Evolutionary conservation across 805 yeast species (phyloP).

Genomic region (Sporopachydermia lactativora): DNA sequence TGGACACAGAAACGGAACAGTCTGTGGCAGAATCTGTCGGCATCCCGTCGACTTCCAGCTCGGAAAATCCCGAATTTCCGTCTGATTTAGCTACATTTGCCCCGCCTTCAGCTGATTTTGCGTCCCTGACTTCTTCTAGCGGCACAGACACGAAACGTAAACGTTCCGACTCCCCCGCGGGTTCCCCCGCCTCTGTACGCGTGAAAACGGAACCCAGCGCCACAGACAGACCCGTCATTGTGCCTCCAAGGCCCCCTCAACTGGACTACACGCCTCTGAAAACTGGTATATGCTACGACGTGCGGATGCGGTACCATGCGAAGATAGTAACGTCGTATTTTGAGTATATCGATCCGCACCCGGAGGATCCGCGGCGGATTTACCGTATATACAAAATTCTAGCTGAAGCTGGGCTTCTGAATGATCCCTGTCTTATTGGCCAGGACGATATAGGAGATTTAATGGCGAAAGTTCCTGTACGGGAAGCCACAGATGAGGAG

Average conservation of each 20-base stretch:
- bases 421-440: slow-evolving; percentile 62
- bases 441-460: slow-evolving; percentile 67
- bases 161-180: neutral
- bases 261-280: slow-evolving; percentile 61
- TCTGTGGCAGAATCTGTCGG: no score
- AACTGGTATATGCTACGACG: slow-evolving; percentile 93
- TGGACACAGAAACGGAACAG: no score
- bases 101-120: no score
- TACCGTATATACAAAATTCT: slow-evolving; percentile 85
- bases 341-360: slow-evolving; percentile 96
- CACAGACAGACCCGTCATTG: slow-evolving; percentile 1
- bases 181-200: no score
- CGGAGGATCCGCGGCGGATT: slow-evolving; percentile 95
- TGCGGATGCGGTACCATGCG: slow-evolving; percentile 94
- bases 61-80: no score
- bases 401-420: slow-evolving; percentile 86
- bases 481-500: slow-evolving; percentile 83
- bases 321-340: slow-evolving; percentile 82
- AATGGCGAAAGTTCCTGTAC: slow-evolving; percentile 79
- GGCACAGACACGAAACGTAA: no score
- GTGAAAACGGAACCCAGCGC: no score
- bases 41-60: no score
- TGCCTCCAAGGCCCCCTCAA: slow-evolving; percentile 51
- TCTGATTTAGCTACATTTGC: no score
- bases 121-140: no score